Evolutionary conservation across 768 basidiomycete species (phyloP), one percentile per base, ranked within the genome.

Genomic region (Boletus fagicola): DNA sequence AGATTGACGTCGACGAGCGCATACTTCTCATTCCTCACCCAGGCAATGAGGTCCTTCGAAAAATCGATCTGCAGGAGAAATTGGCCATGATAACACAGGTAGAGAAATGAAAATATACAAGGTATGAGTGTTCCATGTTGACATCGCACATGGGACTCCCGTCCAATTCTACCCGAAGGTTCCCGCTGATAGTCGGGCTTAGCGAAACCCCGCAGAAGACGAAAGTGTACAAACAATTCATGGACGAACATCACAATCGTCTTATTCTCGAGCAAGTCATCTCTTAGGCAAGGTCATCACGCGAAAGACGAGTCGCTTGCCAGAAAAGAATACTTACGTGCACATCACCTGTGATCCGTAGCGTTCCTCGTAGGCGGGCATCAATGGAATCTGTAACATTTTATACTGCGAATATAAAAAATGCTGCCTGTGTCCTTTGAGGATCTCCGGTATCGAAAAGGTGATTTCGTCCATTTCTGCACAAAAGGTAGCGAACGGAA

Each of bases 221-320:
- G 22, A 46, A 43, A 20, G 51, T 30, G 33, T 30, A 74, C 92
- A 69, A 70, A 96, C 96, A 98, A 94, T 76, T 98, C 95, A 74
- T 99, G 97, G 6, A 90, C 84, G 66, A 98, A 92, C 42, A 98
- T 74, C 30, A 98, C 83, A 26, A 98, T 66, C 0, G 88, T 92
- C 31, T 83, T 75, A 53, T 88, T 87, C 28, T 86, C 80, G 65
- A 91, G 87, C 33, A 98, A 76, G 70, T 95, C 89, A 45, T 79
- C 74, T 33, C 95, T 97, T 58, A 16, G 51, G 26, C 2, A 40
- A 43, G 22, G 58, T 45, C 39, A 57, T 50, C n/a, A 44, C 49
- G 39, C 24, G 54, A 38, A 50, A 33, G 18, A 50, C n/a, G 33
- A 49, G 49, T 26, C 33, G 30, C 44, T 47, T 36, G n/a, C 4